Evolutionary conservation across 2,329 filamentous ascomycete species (phyloP), one percentile per base, ranked within the genome.

Genomic region (Talaromyces amestolkiae): DNA sequence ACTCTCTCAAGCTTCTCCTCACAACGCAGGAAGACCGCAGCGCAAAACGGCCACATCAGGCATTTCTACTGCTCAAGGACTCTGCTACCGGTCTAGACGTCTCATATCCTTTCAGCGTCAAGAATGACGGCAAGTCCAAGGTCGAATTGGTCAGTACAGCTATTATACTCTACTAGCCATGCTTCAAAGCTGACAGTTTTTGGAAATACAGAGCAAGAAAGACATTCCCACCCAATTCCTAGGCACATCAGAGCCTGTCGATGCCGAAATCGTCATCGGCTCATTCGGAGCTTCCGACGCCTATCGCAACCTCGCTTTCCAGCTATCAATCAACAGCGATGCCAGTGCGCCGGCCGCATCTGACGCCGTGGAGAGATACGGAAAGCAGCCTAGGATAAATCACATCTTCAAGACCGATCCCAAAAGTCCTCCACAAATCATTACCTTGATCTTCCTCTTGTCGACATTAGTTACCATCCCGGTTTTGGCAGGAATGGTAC

Each of bases 41-140:
- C 71, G 85, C 87, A 56, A 94, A 93, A 84, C 88, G 91, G 70
- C 92, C 95, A 71, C 95, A 99, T 79, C 95, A 99, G 80, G 93
- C 93, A 6, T 97, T 97, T 82, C 84, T 99, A 63, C 84, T 95
- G 17, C 80, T 99, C 65, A 89, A 87, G 72, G 93, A 98, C 71
- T 81, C 85, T 11, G 81, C 84, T 13, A 89, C 88, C 11, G 92
- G 91, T 41, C 83, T 99, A 56, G 93, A 98, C 78, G 89, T 93
- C 27, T 93, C 93, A 0, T 97, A 94, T 73, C 88, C 93, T 1
- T 84, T 99, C 72, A 89, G 82, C 11, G 82, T 96, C 58, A 97
- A 96, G 82, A 91, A 95, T 10, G 92, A 85, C 72, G 95, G 95
- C 70, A 97, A 97, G 81, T 92, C 87, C 24, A 89, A 88, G 64